A percentile compares a stretch with the other conserved stretches of the same genome.
phyloP scores from a whole-genome alignment of 176 grass and related monocot genomes.

The Hordeum marinum region DNA sequence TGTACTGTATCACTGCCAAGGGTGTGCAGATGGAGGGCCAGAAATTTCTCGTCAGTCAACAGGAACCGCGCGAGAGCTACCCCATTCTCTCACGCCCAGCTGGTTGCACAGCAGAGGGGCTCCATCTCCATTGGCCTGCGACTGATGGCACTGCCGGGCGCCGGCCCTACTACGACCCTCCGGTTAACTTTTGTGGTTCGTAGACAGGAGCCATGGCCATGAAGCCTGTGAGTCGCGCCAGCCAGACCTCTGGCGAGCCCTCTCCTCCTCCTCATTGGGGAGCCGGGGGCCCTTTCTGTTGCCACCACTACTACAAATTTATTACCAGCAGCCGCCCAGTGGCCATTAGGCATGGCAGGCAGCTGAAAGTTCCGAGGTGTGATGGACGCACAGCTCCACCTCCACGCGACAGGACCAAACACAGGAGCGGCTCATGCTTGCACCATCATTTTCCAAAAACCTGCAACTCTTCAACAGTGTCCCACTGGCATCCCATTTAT shows the following conservation, averaged over 20 bases:
- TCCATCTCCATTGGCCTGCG: background rate
- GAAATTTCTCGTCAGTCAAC: background rate
- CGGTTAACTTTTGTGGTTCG: background rate
- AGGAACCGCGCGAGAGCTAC: background rate
- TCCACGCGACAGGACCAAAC: slow-evolving; percentile 14
- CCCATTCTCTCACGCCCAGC: background rate
- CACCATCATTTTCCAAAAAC: background rate
- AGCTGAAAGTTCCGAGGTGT: slow-evolving; percentile 39
- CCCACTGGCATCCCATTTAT: background rate
- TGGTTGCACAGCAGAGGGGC: background rate
- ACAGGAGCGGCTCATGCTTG: background rate
- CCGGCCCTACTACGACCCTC: background rate
- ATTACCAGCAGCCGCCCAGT: too few species aligned
- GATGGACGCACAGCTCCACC: slow-evolving; percentile 26
- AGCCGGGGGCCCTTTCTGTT: background rate
- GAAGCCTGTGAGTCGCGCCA: slow-evolving; percentile 21
- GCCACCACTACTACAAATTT: background rate
- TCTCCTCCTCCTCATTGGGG: background rate
- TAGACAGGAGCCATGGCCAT: background rate
- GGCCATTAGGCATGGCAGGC: background rate
- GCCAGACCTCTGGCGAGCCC: background rate
- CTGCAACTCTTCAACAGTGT: background rate
- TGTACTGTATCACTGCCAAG: too few species aligned
- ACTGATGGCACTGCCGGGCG: background rate
- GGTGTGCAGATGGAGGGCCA: background rate